phyloP scores from a whole-genome alignment of 2,329 filamentous ascomycete species.

The Chlorencoelia australis region DNA sequence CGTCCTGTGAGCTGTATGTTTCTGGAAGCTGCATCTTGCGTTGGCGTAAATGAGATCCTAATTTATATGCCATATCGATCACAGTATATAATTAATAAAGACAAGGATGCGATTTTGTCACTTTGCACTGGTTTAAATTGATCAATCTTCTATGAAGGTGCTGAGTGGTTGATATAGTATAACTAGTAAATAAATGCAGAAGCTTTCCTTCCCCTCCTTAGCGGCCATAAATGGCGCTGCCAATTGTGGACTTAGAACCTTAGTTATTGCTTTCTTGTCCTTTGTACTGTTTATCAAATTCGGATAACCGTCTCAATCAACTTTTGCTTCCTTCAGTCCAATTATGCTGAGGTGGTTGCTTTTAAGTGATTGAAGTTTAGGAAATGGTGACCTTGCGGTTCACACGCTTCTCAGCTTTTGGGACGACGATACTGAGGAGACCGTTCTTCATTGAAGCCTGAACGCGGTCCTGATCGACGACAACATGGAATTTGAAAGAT shows the following conservation, averaged over 20 bases:
- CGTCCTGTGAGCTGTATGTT: no score
- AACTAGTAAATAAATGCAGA: background rate
- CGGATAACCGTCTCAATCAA: background rate
- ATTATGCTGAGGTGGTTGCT: background rate
- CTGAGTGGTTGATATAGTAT: conserved; percentile 1
- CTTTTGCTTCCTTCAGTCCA: no score
- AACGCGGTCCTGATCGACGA: conserved; percentile 49
- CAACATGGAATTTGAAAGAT: conserved; percentile 53
- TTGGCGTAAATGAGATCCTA: background rate
- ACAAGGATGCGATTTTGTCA: conserved; percentile 2
- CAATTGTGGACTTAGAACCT: background rate
- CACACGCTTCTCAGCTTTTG: conserved; percentile 51
- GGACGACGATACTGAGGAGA: conserved; percentile 49
- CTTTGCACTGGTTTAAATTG: conserved; percentile 2
- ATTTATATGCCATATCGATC: conserved; percentile 2
- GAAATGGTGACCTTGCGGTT: conserved; percentile 41
- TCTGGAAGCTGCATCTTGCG: background rate
- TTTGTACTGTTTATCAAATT: background rate
- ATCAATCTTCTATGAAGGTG: conserved; percentile 1
- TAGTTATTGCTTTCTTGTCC: background rate
- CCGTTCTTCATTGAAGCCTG: conserved; percentile 52
- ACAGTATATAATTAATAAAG: conserved; percentile 1
- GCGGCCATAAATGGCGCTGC: background rate
- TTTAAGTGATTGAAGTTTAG: conserved; percentile 1
- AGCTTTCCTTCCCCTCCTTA: background rate